A percentile compares a stretch with the other conserved stretches of the same genome.
phyloP scores from a whole-genome alignment of 1,284 basidiomycete genomes.

The Sanguinoderma infundibulare region DNA sequence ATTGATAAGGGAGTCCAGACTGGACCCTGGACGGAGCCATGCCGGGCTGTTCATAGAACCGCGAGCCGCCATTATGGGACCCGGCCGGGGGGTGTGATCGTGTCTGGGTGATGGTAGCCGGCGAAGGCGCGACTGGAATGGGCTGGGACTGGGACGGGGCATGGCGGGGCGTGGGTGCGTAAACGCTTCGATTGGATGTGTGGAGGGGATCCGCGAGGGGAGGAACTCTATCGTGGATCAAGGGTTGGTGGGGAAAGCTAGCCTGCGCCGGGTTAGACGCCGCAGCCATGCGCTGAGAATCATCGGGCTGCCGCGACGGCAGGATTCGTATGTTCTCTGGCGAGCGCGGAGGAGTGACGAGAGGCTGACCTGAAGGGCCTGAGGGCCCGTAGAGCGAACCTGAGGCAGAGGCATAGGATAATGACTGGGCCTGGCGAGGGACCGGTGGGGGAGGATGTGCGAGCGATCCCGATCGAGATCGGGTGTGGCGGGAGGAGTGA shows the following conservation, averaged over 20 bases:
- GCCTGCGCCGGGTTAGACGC: constrained; percentile 19
- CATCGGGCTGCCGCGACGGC: constrained; percentile 35
- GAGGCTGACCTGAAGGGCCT: constrained; percentile 1
- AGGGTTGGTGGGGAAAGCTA: constrained; percentile 24
- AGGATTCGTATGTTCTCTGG: constrained; percentile 38
- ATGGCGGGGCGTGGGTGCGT: constrained; percentile 29
- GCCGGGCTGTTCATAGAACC: constrained; percentile 29
- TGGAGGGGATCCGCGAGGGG: constrained; percentile 26
- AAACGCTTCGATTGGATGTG: constrained; percentile 21
- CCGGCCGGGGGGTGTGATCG: constrained; percentile 31
- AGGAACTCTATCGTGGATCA: constrained; percentile 26
- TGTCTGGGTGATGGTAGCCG: constrained; percentile 27
- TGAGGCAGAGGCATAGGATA: constrained; percentile 36
- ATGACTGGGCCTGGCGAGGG: constrained; percentile 31
- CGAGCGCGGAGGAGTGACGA: constrained; percentile 27
- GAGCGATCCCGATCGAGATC: constrained; percentile 29
- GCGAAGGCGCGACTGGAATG: constrained; percentile 26
- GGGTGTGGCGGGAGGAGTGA: constrained; percentile 20
- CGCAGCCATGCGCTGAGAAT: constrained; percentile 23
- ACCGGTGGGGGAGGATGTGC: constrained; percentile 19
- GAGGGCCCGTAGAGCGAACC: constrained; percentile 21
- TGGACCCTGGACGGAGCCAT: constrained; percentile 25
- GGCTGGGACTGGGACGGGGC: constrained; percentile 26
- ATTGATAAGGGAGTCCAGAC: constrained; percentile 34
- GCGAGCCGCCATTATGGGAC: constrained; percentile 23